Evolutionary conservation across 306 rosid genomes (phyloP).

Genomic region (Vachellia pachyceras): DNA sequence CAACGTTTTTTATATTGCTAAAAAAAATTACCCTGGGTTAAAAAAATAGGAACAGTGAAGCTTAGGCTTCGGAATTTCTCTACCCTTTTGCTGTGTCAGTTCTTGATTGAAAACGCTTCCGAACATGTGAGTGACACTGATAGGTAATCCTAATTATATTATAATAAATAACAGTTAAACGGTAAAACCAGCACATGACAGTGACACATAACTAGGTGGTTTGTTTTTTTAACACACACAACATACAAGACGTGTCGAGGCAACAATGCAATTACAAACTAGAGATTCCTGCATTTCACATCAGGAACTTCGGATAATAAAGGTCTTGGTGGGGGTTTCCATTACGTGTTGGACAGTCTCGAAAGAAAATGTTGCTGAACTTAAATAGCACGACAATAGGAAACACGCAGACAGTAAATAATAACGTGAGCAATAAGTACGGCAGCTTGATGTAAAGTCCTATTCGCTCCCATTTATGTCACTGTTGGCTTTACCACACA

Average conservation of each 20-base stretch:
- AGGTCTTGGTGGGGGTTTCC: constrained; percentile 36
- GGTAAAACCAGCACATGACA: constrained; percentile 20
- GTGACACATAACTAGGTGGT: constrained; percentile 25
- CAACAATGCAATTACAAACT: constrained; percentile 53
- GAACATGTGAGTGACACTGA: constrained; percentile 4
- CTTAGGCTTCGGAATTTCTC: constrained; percentile 6
- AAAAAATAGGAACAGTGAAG: neutral
- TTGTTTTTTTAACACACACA: constrained; percentile 33
- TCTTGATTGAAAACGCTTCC: constrained; percentile 25
- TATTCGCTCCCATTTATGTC: constrained; percentile 31
- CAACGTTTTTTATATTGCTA: constrained; percentile 9
- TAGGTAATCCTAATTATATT: neutral
- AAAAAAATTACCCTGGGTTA: neutral
- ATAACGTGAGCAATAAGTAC: constrained; percentile 17
- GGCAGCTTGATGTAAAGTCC: constrained; percentile 46
- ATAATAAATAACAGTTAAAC: neutral
- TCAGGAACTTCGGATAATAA: constrained; percentile 43
- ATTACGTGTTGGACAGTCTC: constrained; percentile 38
- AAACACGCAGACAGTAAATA: constrained; percentile 39
- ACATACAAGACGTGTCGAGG: constrained; percentile 42
- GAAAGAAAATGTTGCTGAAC: constrained; percentile 41
- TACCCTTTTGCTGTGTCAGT: neutral
- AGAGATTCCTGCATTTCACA: constrained; percentile 39
- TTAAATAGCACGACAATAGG: constrained; percentile 40
- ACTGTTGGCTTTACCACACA: constrained; percentile 22